A percentile compares a stretch with the other conserved stretches of the same genome.
phyloP scores from a whole-genome alignment of 768 basidiomycete species.

The Amanita rubescens region DNA sequence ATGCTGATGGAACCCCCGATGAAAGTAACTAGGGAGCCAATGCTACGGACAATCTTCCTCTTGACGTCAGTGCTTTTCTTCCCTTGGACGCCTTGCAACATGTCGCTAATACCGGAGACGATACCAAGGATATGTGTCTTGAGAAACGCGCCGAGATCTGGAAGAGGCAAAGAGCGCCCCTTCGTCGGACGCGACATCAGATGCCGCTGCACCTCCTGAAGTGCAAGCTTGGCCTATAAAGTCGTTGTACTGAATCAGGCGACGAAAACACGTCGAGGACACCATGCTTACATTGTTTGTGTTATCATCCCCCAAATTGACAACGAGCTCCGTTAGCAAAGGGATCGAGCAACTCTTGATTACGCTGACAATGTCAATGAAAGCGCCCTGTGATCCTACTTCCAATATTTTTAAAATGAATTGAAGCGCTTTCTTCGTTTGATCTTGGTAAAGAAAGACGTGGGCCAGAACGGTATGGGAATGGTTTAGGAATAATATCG shows the following conservation, averaged over 20 bases:
- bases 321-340: slow-evolving; percentile 67
- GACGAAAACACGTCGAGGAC: slow-evolving; percentile 12
- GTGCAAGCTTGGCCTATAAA: slow-evolving; percentile 26
- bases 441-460: slow-evolving; percentile 52
- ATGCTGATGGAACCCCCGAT: slow-evolving; percentile 67
- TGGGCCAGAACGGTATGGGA: slow-evolving; percentile 56
- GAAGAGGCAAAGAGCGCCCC: slow-evolving; percentile 19
- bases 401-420: slow-evolving; percentile 59
- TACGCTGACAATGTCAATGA: slow-evolving; percentile 39
- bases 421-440: slow-evolving; percentile 50
- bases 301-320: slow-evolving; percentile 70
- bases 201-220: slow-evolving; percentile 39
- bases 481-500: slow-evolving; percentile 48
- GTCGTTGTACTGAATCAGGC: background rate
- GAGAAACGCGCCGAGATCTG: slow-evolving; percentile 52
- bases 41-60: slow-evolving; percentile 68
- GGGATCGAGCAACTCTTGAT: slow-evolving; percentile 63
- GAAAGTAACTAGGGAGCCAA: slow-evolving; percentile 63
- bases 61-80: slow-evolving; percentile 66
- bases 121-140: slow-evolving; percentile 77
- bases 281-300: slow-evolving; percentile 36
- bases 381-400: slow-evolving; percentile 32
- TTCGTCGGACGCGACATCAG: slow-evolving; percentile 24
- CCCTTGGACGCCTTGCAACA: slow-evolving; percentile 77
- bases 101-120: slow-evolving; percentile 78